Evolutionary conservation across 352 stramenopile genomes (phyloP).

Genomic region (Pythium rhizo-oryzae): DNA sequence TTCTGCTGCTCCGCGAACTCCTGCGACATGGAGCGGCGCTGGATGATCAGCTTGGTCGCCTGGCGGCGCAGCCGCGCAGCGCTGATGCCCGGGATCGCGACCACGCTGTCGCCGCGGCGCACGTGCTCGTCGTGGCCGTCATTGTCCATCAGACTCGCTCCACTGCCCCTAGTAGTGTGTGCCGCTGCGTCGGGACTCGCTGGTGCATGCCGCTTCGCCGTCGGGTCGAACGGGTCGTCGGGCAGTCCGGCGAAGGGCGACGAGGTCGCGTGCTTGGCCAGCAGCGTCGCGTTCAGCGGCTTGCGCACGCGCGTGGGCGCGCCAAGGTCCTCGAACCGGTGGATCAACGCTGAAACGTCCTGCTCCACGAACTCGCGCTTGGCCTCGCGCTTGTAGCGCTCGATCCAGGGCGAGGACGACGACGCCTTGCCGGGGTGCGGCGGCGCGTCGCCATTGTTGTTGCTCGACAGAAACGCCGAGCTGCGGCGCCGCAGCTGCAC

Average conservation of each 20-base stretch:
- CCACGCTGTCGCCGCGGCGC: constrained; percentile 21
- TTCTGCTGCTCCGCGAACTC: constrained; percentile 13
- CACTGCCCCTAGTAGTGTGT: background rate
- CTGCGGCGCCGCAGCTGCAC: background rate
- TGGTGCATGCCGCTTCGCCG: background rate
- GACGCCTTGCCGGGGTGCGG: background rate
- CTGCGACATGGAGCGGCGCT: constrained; percentile 9
- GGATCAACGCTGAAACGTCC: constrained; percentile 20
- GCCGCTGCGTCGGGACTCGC: background rate
- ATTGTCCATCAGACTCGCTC: constrained; percentile 1
- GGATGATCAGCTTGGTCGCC: constrained; percentile 28
- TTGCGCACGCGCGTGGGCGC: constrained; percentile 12
- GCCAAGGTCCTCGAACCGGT: constrained; percentile 18
- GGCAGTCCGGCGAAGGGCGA: constrained; percentile 23
- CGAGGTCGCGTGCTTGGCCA: constrained; percentile 27
- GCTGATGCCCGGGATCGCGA: constrained; percentile 26
- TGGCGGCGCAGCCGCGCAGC: constrained; percentile 21
- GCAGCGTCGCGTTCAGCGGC: constrained; percentile 20
- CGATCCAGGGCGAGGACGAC: constrained; percentile 28
- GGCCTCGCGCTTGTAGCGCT: constrained; percentile 23
- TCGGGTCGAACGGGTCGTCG: constrained; percentile 20
- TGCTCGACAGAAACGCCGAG: background rate
- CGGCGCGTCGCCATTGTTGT: background rate
- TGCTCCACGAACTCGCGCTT: constrained; percentile 21
- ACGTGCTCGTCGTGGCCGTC: constrained; percentile 24